phyloP scores from a whole-genome alignment of 1,139 yeast genomes.

The Yamadazyma oceani region DNA sequence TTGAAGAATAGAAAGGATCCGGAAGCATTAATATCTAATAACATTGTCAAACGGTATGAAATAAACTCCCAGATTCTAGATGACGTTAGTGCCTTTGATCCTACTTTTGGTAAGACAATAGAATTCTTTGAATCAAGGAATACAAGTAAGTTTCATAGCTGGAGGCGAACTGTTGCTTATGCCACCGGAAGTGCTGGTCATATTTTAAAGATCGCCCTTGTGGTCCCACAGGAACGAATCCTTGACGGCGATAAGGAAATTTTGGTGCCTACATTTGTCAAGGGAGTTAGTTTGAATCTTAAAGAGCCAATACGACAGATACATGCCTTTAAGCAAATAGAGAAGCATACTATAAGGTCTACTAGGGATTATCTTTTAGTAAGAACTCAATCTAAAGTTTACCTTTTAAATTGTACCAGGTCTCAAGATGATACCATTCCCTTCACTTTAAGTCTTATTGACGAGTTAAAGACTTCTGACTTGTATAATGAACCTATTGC shows the following conservation, averaged over 20 bases:
- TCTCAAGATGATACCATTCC: constrained; percentile 5
- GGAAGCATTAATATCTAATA: constrained; percentile 23
- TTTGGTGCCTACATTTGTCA: constrained; percentile 18
- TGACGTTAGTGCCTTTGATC: constrained; percentile 32
- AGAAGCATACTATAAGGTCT: constrained; percentile 3
- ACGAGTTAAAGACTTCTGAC: constrained; percentile 21
- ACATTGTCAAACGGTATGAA: constrained; percentile 23
- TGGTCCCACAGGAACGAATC: constrained; percentile 6
- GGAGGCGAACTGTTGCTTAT: constrained; percentile 28
- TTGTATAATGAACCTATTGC: constrained; percentile 39
- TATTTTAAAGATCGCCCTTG: constrained; percentile 13
- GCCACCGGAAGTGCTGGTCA: constrained; percentile 34
- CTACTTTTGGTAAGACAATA: constrained; percentile 30
- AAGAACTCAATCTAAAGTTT: constrained; percentile 27
- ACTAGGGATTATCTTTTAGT: constrained; percentile 24
- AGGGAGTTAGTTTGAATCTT: constrained; percentile 21
- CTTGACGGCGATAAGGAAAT: constrained; percentile 10
- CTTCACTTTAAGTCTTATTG: constrained; percentile 21
- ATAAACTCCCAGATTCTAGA: constrained; percentile 24
- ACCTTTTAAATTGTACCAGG: constrained; percentile 23
- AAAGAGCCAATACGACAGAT: constrained; percentile 43
- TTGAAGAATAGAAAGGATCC: background rate
- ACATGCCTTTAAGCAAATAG: constrained; percentile 20
- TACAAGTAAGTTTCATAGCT: constrained; percentile 5
- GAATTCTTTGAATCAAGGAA: constrained; percentile 21